These are phyloP conservation scores for Eucalyptus grandis DNA, from an alignment of 345 rosid species.

Conservation along the genomic window DNA sequence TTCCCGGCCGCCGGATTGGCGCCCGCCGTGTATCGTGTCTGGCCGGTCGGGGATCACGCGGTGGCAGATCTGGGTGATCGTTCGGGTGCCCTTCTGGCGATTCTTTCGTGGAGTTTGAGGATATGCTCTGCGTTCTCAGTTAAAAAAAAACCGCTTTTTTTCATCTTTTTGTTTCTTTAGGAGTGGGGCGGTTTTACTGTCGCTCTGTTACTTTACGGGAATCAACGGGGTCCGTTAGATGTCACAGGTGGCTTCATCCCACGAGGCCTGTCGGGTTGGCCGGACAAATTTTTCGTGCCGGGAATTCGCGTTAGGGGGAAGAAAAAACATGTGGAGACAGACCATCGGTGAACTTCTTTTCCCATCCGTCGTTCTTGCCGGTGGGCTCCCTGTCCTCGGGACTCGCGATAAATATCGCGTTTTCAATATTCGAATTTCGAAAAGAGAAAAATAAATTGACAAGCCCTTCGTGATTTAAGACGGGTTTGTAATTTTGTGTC, in stretches of 20 bases:
- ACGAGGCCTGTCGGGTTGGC: neutral
- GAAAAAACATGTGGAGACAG: neutral
- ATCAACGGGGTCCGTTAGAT: neutral
- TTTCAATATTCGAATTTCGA: neutral
- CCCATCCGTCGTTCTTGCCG: neutral
- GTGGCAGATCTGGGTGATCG: neutral
- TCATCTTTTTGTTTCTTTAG: neutral
- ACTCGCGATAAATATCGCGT: neutral
- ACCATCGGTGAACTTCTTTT: neutral
- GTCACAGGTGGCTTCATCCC: neutral
- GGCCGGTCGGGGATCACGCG: neutral
- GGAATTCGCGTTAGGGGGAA: too few relatives aligned
- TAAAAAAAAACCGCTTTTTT: neutral
- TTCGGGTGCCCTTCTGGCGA: neutral
- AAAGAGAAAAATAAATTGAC: neutral
- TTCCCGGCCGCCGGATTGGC: neutral
- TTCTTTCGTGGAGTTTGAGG: neutral
- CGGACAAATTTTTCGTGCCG: neutral
- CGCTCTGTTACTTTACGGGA: neutral
- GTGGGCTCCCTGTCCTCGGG: neutral
- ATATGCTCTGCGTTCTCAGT: neutral
- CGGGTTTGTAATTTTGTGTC: neutral
- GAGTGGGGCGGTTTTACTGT: neutral
- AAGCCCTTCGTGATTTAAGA: neutral
- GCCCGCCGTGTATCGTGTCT: neutral